phyloP scores from a whole-genome alignment of 2,329 filamentous ascomycete genomes.

The Beauveria asiatica region DNA sequence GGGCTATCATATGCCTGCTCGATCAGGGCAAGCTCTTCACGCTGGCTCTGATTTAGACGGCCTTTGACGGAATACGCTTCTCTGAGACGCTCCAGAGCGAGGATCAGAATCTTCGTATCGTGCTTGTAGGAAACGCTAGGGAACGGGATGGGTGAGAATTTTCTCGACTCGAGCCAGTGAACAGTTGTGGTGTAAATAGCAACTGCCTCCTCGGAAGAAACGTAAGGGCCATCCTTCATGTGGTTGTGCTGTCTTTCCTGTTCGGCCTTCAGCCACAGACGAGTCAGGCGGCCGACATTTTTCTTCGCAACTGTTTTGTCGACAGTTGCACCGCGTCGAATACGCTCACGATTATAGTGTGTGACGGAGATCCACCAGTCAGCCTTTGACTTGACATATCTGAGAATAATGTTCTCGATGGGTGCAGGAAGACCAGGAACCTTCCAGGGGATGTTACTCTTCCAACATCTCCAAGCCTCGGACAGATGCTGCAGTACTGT shows the following conservation, averaged over 20 bases:
- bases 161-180: slow-evolving; percentile 96
- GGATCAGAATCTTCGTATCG: slow-evolving; percentile 95
- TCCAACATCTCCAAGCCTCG: slow-evolving; percentile 99
- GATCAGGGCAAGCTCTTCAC: slow-evolving; percentile 91
- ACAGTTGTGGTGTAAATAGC: slow-evolving; percentile 98
- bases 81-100: slow-evolving; percentile 83
- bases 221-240: slow-evolving; percentile 97
- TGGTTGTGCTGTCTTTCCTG: slow-evolving; percentile 99
- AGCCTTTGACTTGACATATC: slow-evolving; percentile 98
- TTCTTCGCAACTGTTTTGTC: slow-evolving; percentile 99
- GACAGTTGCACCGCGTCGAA: slow-evolving; percentile 89
- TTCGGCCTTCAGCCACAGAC: slow-evolving; percentile 95
- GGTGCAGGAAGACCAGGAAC: slow-evolving; percentile 92
- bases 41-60: slow-evolving; percentile 90
- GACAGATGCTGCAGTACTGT: slow-evolving; percentile 94
- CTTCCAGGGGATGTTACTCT: slow-evolving; percentile 99
- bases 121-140: slow-evolving; percentile 99
- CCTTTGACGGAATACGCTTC: slow-evolving; percentile 98
- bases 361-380: slow-evolving; percentile 99
- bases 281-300: slow-evolving; percentile 88
- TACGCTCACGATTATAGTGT: slow-evolving; percentile 97
- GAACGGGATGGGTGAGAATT: slow-evolving; percentile 98
- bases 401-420: slow-evolving; percentile 96
- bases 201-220: slow-evolving; percentile 95
- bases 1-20: slow-evolving; percentile 98